A percentile compares a stretch with the other conserved stretches of the same genome.
Evolutionary conservation across 2,329 filamentous ascomycete genomes (phyloP).

Genomic region (Aureobasidium sp.): DNA sequence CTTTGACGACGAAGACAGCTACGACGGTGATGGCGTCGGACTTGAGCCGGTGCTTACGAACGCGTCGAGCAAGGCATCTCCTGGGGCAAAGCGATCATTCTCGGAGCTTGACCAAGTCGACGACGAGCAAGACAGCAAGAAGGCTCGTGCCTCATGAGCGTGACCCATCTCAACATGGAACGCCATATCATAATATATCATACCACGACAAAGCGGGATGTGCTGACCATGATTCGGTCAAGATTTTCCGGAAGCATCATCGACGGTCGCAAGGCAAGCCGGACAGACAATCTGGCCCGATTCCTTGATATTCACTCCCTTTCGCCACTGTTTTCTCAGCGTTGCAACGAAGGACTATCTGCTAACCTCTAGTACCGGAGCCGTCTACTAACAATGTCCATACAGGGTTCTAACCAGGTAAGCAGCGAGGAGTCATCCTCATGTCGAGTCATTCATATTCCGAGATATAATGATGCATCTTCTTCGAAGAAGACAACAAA

Average conservation of each 20-base stretch:
- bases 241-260: background rate
- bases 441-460: background rate
- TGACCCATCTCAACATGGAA: conserved; percentile 3
- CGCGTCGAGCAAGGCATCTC: conserved; percentile 7
- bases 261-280: background rate
- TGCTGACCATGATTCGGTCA: background rate
- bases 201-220: no score
- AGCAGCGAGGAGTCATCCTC: background rate
- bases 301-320: background rate
- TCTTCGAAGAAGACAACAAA: background rate
- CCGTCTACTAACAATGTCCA: background rate
- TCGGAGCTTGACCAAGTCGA: conserved; percentile 10
- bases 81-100: background rate
- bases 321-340: background rate
- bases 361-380: background rate
- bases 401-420: background rate
- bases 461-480: background rate
- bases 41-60: background rate
- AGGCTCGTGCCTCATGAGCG: conserved; percentile 13
- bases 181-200: background rate
- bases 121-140: conserved; percentile 13
- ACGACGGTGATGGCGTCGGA: conserved; percentile 15
- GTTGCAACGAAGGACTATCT: background rate
- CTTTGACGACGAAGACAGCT: conserved; percentile 17
- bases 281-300: background rate